phyloP scores from a whole-genome alignment of 1,284 basidiomycete genomes.

The Rhizoctonia solani region DNA sequence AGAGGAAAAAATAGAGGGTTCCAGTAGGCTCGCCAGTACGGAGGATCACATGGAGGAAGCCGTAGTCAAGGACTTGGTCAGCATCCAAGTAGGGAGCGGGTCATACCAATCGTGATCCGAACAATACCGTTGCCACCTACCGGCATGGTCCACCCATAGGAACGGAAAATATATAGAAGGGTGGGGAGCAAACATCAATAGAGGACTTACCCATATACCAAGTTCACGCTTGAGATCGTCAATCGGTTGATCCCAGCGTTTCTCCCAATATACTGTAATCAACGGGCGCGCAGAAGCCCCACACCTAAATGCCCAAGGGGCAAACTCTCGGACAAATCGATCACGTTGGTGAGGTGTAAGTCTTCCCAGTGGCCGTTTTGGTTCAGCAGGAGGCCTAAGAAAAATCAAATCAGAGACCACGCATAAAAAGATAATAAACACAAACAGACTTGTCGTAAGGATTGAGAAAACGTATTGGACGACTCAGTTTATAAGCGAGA shows the following conservation, averaged over 20 bases:
- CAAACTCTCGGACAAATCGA: slow-evolving; percentile 74
- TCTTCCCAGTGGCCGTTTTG: slow-evolving; percentile 54
- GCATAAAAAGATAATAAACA: slow-evolving; percentile 31
- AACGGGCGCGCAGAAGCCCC: slow-evolving; percentile 75
- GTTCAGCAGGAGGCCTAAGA: slow-evolving; percentile 30
- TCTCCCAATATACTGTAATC: slow-evolving; percentile 95
- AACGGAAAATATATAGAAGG: slow-evolving; percentile 38
- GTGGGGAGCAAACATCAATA: slow-evolving; percentile 57
- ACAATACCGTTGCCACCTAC: too few species aligned
- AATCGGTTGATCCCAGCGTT: slow-evolving; percentile 85
- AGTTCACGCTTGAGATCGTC: slow-evolving; percentile 80
- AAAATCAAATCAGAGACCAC: background rate
- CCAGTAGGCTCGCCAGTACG: too few species aligned
- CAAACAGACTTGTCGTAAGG: slow-evolving; percentile 34
- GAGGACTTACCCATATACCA: slow-evolving; percentile 64
- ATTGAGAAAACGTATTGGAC: slow-evolving; percentile 16
- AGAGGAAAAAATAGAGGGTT: too few species aligned
- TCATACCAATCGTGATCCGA: too few species aligned
- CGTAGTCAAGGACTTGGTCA: too few species aligned
- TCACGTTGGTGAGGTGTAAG: slow-evolving; percentile 60
- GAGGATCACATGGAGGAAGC: too few species aligned
- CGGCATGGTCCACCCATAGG: too few species aligned
- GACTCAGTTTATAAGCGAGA: slow-evolving; percentile 19
- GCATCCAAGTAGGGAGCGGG: too few species aligned
- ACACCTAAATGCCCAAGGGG: slow-evolving; percentile 87